Base-by-base conservation (phyloP, 2,329 filamentous ascomycete species). In the Aspergillus aculeatinus region DNA sequence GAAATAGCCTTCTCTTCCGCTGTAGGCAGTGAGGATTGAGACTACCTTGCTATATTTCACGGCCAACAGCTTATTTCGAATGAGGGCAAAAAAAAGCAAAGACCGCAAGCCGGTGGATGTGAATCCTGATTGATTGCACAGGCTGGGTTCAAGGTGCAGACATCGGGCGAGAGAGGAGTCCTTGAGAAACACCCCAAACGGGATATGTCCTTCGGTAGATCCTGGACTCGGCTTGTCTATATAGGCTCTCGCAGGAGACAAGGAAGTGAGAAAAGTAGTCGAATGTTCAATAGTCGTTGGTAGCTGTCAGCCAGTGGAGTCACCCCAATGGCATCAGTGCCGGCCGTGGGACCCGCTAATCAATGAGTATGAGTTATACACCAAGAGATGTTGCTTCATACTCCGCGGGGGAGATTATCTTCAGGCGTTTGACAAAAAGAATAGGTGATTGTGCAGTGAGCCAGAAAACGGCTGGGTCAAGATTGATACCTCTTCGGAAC, bases 1-100 rank as follows among this genome's bases (percentile, higher is more conserved):
- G 14, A n/a, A n/a, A 19, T 16, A 35, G 3, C 33, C 39, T 19
- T 44, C 14, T 5, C 16, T 44, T 12, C n/a, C 14, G 16, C 14
- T 16, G 16, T 44, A 35, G 39, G 14, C 5, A 35, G 33, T 35
- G 33, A 35, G 5, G 3, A 12, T 16, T 35, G 4, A 16, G 14
- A 35, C 10, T 12, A 16, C 12, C 33, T 35, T 35, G 33, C 33
- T 35, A 35, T 12, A 12, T 35, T 16, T 35, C 12, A 44, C 39
- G 39, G 16, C 39, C 16, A 19, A 9, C 5, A 9, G 9, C 27
- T 9, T 29, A 29, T 44, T n/a, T 16, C 16, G 14, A 51, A 19
- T 54, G 35, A 42, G 25, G 52, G 51, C 53, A 58, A 63, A 65
- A 54, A 54, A 23, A 61, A 63, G 63, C 59, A 65, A 63, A 65